Conservation (phyloP, 345 rosid species). For the Raphanus raphanistrum region DNA sequence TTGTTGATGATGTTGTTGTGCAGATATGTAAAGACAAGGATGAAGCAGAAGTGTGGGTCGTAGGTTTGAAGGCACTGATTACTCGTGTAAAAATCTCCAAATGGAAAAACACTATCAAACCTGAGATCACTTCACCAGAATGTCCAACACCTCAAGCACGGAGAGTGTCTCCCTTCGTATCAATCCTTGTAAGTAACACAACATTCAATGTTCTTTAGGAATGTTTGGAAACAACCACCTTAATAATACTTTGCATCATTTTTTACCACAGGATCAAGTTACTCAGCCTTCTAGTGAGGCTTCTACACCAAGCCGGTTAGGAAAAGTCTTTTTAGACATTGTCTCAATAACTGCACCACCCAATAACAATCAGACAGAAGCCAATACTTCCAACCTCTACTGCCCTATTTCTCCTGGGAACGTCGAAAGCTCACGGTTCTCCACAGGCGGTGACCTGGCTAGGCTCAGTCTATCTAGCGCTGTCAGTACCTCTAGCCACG, state of each 20-base stretch:
- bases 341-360: conserved; percentile 58
- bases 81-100: conserved; percentile 42
- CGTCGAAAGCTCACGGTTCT: conserved; percentile 55
- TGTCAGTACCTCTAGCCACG: conserved; percentile 84
- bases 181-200: conserved; percentile 54
- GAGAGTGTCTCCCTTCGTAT: conserved; percentile 50
- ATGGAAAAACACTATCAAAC: conserved; percentile 56
- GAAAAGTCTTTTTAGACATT: conserved; percentile 71
- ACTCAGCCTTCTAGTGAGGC: conserved; percentile 47
- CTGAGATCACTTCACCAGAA: conserved; percentile 49
- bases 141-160: conserved; percentile 47
- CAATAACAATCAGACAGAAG: conserved; percentile 46
- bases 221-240: conserved; percentile 9
- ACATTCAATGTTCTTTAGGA: background rate
- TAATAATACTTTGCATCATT: conserved; percentile 9
- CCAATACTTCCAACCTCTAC: conserved; percentile 36
- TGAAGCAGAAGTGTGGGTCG: conserved; percentile 96
- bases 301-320: conserved; percentile 52
- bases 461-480: conserved; percentile 82
- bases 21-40: conserved; percentile 98
- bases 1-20: conserved; percentile 17
- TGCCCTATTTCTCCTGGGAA: conserved; percentile 30
- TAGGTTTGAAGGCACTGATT: conserved; percentile 72
- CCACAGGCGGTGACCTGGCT: conserved; percentile 53
- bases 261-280: conserved; percentile 56